These are phyloP conservation scores for Amaranthus hypochondriacus DNA, from an alignment of 148 eudicot genomes.

Conservation along the genomic window DNA sequence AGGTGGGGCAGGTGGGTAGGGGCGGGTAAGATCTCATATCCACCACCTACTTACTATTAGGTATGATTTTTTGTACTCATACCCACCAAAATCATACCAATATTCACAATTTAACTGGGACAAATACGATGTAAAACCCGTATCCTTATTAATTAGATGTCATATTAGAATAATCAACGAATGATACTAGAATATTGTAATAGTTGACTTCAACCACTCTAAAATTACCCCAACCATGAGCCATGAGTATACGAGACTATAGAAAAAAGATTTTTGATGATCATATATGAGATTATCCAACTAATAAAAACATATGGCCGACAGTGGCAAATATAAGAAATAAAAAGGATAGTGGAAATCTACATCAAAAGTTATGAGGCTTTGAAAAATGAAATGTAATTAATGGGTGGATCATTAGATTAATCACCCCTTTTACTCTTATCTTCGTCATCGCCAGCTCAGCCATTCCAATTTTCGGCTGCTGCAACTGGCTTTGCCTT, in stretches of 20 bases:
- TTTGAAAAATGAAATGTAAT: background rate
- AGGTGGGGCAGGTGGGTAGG: no score
- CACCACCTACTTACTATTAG: no score
- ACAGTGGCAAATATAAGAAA: background rate
- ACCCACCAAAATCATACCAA: no score
- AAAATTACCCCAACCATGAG: no score
- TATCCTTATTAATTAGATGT: no score
- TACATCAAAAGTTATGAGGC: slow-evolving; percentile 4
- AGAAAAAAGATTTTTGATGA: background rate
- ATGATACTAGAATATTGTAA: no score
- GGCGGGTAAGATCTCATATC: no score
- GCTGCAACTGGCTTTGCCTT: background rate
- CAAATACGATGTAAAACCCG: no score
- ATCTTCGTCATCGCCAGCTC: slow-evolving; percentile 8
- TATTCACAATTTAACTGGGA: no score
- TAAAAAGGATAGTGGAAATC: slow-evolving; percentile 7
- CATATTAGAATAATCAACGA: no score
- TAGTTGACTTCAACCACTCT: no score
- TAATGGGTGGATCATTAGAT: slow-evolving; percentile 4
- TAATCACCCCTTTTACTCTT: background rate
- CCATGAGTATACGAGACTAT: background rate
- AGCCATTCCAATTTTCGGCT: slow-evolving; percentile 4
- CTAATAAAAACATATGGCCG: slow-evolving; percentile 4
- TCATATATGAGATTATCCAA: background rate
- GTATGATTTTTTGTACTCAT: no score